A percentile compares a stretch with the other conserved stretches of the same genome.
phyloP scores from a whole-genome alignment of 2,329 filamentous ascomycete genomes.

The Hypoxylon sp. region DNA sequence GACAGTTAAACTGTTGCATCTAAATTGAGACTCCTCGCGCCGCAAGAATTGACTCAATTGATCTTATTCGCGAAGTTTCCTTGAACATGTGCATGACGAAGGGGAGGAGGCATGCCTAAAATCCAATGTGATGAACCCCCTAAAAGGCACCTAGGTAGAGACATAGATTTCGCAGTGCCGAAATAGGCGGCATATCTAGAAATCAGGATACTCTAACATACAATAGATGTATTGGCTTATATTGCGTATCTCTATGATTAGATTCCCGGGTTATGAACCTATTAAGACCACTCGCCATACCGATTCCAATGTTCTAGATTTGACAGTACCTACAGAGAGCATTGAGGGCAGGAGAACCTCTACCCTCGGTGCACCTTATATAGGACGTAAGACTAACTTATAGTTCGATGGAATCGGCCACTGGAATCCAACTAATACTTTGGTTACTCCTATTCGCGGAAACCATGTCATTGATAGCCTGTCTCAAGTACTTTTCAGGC shows the following conservation, averaged over 20 bases:
- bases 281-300: background rate
- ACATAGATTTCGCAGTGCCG: background rate
- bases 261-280: no score
- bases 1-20: background rate
- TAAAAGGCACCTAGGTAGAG: background rate
- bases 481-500: background rate
- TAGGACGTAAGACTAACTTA: background rate
- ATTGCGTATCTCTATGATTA: background rate
- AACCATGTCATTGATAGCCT: background rate
- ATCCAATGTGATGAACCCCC: background rate
- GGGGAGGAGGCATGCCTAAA: background rate
- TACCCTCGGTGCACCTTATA: background rate
- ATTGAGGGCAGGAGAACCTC: background rate
- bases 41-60: background rate
- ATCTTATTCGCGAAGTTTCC: background rate
- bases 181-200: background rate
- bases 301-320: background rate
- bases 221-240: background rate
- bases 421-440: no score
- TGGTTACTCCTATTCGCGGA: no score
- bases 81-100: background rate
- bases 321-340: background rate
- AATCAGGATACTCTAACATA: background rate
- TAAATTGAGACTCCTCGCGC: background rate
- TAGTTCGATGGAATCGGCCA: background rate